phyloP scores from a whole-genome alignment of 2,329 filamentous ascomycete genomes.

The Dothideomycetes sp. region DNA sequence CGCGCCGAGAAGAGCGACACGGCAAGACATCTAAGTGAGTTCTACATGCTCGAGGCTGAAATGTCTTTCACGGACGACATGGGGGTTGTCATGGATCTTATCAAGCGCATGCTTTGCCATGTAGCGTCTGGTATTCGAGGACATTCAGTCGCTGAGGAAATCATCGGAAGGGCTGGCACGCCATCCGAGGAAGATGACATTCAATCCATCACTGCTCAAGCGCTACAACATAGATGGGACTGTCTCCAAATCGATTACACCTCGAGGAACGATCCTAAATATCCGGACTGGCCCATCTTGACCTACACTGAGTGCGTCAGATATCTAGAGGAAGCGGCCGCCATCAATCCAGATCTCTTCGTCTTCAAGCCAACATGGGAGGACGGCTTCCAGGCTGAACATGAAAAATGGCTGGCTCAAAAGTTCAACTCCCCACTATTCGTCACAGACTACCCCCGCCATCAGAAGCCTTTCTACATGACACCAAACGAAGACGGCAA shows the following conservation, averaged over 20 bases:
- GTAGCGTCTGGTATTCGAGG: slow-evolving; percentile 30
- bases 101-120: slow-evolving; percentile 64
- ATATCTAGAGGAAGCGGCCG: slow-evolving; percentile 49
- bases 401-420: slow-evolving; percentile 78
- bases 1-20: slow-evolving; percentile 90
- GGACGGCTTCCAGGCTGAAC: slow-evolving; percentile 72
- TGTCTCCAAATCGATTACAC: slow-evolving; percentile 40
- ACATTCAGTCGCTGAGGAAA: slow-evolving; percentile 25
- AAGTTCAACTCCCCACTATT: slow-evolving; percentile 66
- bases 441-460: slow-evolving; percentile 82
- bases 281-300: slow-evolving; percentile 70
- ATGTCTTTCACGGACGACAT: slow-evolving; percentile 66
- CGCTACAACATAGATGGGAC: slow-evolving; percentile 60
- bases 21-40: slow-evolving; percentile 86
- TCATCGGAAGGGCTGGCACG: slow-evolving; percentile 1
- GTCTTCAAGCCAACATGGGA: slow-evolving; percentile 59
- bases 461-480: slow-evolving; percentile 92
- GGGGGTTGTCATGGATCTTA: slow-evolving; percentile 61
- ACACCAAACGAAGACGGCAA: slow-evolving; percentile 22
- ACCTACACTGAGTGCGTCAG: slow-evolving; percentile 72
- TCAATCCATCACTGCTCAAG: slow-evolving; percentile 31
- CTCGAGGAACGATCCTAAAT: background rate
- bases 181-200: slow-evolving; percentile 16
- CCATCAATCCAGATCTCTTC: slow-evolving; percentile 42
- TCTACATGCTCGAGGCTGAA: slow-evolving; percentile 97